These are phyloP conservation scores for Torulaspora maleeae DNA, from an alignment of 805 yeast genomes.

Conservation along the genomic window DNA sequence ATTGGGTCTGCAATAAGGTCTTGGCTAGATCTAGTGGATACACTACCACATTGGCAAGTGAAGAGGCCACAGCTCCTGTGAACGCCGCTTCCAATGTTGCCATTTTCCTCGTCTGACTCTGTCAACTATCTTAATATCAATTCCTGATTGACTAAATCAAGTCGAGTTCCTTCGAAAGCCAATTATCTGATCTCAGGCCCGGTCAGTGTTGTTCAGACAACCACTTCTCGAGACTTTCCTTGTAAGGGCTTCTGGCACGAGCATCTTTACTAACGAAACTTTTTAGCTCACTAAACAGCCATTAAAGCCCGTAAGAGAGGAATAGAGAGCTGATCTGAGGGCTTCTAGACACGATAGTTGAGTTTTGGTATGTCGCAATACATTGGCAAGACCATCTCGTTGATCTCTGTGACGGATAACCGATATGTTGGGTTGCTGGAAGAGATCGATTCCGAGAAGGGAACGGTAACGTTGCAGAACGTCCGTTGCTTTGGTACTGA, in stretches of 20 bases:
- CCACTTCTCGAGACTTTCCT: neutral
- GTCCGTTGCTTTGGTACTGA: slow-evolving; percentile 90
- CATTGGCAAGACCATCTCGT: slow-evolving; percentile 67
- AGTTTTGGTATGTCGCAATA: slow-evolving; percentile 69
- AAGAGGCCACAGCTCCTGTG: slow-evolving; percentile 79
- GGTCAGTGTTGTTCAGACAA: neutral
- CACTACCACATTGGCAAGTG: slow-evolving; percentile 69
- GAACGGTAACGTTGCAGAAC: slow-evolving; percentile 76
- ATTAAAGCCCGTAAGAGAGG: neutral
- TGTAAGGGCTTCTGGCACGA: neutral
- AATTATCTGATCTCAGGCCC: no score
- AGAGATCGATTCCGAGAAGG: slow-evolving; percentile 81
- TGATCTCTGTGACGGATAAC: slow-evolving; percentile 31
- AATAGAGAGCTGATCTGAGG: neutral
- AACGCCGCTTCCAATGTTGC: slow-evolving; percentile 65
- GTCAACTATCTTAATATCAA: neutral
- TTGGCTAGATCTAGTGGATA: slow-evolving; percentile 79
- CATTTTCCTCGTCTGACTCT: slow-evolving; percentile 31
- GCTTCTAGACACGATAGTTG: no score
- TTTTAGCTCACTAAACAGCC: neutral
- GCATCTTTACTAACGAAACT: neutral
- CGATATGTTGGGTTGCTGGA: slow-evolving; percentile 88
- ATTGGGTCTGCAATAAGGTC: slow-evolving; percentile 71
- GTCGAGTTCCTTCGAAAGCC: no score
- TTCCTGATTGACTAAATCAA: no score